Base-by-base conservation (phyloP, 169 alveolate genomes). In the Babesia divergens region DNA sequence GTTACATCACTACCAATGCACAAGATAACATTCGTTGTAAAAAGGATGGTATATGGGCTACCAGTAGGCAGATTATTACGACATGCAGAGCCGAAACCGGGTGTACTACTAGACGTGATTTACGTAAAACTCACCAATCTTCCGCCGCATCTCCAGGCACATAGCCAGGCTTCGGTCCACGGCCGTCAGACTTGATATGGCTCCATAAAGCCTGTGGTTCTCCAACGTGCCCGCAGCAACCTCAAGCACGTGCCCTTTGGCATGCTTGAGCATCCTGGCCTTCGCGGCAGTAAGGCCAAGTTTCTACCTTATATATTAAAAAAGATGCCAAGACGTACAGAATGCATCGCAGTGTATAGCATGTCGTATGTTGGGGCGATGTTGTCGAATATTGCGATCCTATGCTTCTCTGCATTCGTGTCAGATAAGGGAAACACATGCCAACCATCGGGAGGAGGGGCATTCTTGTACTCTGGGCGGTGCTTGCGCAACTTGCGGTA, bases 181-280 rank as follows among this genome's bases (percentile, higher is more conserved):
- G 26, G 89, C 82, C 31, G 89, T 80, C 49, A 88, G 87, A 32
- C 82, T 52, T n/a, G 65, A 79, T n/a, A 88, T 65, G 69, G 58
- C 69, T 40, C 70, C 74, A 58, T 84, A 88, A 44, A 47, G 79
- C 20, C 72, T 38, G 55, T 71, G 60, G 69, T 82, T 88, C 44
- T 84, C 67, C 32, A 84, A 71, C 22, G 93, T 70, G 37, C 93
- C 93, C n/a, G 91, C 89, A 14, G 89, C 91, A 20, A 88, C 72
- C 52, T 88, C 93, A 52, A 88, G 70, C 22, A 88, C 93, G 34
- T 84, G 83, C 13, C 93, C 93, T 51, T 65, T 80, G 32, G 88
- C 91, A 32, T 64, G 71, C 58, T 75, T 60, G 35, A 88, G 79
- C 55, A 74, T 62, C 26, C 49, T 80, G 43, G 76, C 79, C 56